Evolutionary conservation across 2,329 filamentous ascomycete species (phyloP).

Genomic region (Macrophomina phaseolina): DNA sequence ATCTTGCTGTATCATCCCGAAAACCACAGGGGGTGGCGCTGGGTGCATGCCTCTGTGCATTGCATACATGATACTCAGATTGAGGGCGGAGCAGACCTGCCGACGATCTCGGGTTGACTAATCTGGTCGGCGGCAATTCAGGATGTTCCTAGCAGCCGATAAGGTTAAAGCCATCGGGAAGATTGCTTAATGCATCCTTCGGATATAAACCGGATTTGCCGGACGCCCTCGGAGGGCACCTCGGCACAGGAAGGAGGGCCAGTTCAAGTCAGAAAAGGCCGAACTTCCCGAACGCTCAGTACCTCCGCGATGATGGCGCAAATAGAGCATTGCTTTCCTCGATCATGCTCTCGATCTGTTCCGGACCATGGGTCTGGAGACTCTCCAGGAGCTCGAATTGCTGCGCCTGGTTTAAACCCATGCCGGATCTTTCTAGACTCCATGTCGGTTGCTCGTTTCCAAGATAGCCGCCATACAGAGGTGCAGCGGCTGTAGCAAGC

Average conservation of each 20-base stretch:
- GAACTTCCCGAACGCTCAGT: neutral
- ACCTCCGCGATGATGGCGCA: slow-evolving; percentile 23
- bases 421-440: slow-evolving; percentile 48
- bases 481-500: slow-evolving; percentile 10
- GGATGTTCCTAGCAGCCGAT: neutral
- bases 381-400: slow-evolving; percentile 83
- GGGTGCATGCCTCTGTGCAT: no score
- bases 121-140: neutral
- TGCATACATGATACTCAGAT: neutral
- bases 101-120: neutral
- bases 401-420: slow-evolving; percentile 74
- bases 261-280: no score
- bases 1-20: no score
- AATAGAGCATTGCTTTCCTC: slow-evolving; percentile 40
- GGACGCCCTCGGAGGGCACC: neutral
- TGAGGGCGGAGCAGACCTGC: neutral
- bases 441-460: slow-evolving; percentile 61
- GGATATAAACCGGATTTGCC: neutral
- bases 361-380: slow-evolving; percentile 64
- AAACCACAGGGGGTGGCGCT: no score
- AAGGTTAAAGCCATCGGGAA: neutral
- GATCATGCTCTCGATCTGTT: slow-evolving; percentile 49
- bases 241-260: no score
- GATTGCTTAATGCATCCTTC: neutral
- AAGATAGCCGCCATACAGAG: slow-evolving; percentile 43